Conservation (phyloP, 2,329 filamentous ascomycete species). For the Xylariaceae sp. region DNA sequence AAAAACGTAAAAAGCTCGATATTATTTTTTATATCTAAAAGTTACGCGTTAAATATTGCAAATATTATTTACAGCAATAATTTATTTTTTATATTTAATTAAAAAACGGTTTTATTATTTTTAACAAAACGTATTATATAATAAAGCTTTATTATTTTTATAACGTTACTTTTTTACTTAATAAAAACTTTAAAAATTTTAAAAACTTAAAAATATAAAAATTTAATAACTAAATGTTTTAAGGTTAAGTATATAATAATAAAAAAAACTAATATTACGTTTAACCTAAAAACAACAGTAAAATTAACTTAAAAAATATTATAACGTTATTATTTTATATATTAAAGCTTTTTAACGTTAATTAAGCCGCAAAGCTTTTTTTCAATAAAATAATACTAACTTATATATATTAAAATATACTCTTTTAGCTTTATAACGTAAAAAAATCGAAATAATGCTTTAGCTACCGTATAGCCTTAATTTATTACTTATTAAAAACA, state of each 20-base stretch:
- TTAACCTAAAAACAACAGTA: not conserved
- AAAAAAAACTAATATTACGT: not conserved
- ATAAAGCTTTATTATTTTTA: not conserved
- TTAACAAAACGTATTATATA: not conserved
- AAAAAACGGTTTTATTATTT: not conserved
- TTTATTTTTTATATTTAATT: not conserved
- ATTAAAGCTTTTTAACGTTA: too few species aligned
- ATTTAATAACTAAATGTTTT: not conserved
- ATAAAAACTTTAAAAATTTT: not conserved
- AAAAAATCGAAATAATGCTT: too few species aligned
- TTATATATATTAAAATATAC: too few species aligned
- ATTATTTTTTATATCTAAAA: not conserved
- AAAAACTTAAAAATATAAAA: not conserved
- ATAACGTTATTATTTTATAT: not conserved
- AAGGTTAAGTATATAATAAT: not conserved
- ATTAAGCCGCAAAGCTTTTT: too few species aligned
- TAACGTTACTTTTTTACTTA: not conserved
- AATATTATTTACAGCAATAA: too few species aligned
- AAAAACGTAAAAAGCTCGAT: too few species aligned
- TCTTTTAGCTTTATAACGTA: not conserved
- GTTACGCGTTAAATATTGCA: too few species aligned
- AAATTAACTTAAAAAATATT: not conserved
- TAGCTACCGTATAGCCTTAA: too few species aligned
- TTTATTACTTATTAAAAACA: too few species aligned
- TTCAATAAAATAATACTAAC: too few species aligned